Percentiles rank a stretch among this genome's conserved stretches.
These are phyloP conservation scores for Metarhizium guizhouense DNA, from an alignment of 2,329 filamentous ascomycete species.

Conservation along the genomic window DNA sequence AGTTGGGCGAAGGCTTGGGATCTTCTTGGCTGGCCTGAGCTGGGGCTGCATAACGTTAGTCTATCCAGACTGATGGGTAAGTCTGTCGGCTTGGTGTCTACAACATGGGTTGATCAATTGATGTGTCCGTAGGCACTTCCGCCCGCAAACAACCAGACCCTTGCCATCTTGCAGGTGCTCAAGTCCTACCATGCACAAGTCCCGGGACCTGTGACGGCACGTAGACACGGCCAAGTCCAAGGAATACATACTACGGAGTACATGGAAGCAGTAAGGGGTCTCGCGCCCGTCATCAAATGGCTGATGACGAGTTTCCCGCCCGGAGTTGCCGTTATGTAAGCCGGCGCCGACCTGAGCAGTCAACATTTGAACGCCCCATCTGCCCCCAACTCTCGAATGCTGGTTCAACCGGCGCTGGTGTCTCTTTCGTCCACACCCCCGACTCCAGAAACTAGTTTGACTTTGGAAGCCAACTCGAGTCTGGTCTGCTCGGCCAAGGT, in stretches of 20 bases:
- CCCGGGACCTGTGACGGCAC: background rate
- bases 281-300: too few species aligned
- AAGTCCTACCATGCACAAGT: background rate
- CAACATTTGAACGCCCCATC: background rate
- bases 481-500: background rate
- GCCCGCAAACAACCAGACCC: too few species aligned
- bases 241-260: too few species aligned
- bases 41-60: too few species aligned
- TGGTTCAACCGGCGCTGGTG: background rate
- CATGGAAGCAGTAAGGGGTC: too few species aligned
- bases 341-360: background rate
- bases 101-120: too few species aligned
- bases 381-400: background rate
- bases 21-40: background rate
- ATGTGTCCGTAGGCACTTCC: background rate
- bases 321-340: conserved; percentile 9
- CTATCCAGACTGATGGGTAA: too few species aligned
- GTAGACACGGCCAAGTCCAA: background rate
- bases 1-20: background rate
- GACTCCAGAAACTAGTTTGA: background rate
- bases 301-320: too few species aligned
- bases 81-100: too few species aligned
- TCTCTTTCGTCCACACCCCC: background rate
- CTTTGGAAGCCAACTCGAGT: background rate
- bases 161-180: background rate